Conservation (phyloP, 2,329 filamentous ascomycete species). For the Karstenula rhodostoma region DNA sequence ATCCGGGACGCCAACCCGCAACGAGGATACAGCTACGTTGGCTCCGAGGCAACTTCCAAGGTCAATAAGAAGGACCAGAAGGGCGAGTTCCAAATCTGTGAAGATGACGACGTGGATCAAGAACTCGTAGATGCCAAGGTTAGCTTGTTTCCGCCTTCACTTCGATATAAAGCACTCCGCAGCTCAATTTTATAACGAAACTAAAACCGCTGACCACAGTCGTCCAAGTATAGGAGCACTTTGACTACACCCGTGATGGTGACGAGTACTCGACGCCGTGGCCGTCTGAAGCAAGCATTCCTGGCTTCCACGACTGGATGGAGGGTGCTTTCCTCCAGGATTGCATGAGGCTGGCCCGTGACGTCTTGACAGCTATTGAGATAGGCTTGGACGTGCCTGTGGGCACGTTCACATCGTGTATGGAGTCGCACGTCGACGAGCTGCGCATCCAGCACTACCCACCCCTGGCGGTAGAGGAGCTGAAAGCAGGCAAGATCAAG, state of each 20-base stretch:
- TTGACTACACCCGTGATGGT: slow-evolving; percentile 12
- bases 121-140: slow-evolving; percentile 13
- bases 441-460: slow-evolving; percentile 31
- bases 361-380: slow-evolving; percentile 23
- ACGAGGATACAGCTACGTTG: slow-evolving; percentile 20
- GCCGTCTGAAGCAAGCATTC: slow-evolving; percentile 14
- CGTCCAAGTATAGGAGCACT: slow-evolving; percentile 7
- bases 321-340: slow-evolving; percentile 18
- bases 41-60: slow-evolving; percentile 17
- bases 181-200: background rate
- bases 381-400: slow-evolving; percentile 15
- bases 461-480: slow-evolving; percentile 16
- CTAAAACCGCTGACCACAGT: slow-evolving; percentile 1
- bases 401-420: slow-evolving; percentile 15
- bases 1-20: slow-evolving; percentile 17
- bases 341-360: slow-evolving; percentile 14
- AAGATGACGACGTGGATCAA: slow-evolving; percentile 16
- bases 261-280: slow-evolving; percentile 10
- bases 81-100: slow-evolving; percentile 10
- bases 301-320: slow-evolving; percentile 26
- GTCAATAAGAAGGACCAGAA: slow-evolving; percentile 11
- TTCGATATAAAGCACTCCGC: background rate
- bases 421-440: slow-evolving; percentile 20
- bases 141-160: background rate
- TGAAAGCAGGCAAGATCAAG: slow-evolving; percentile 14